Evolutionary conservation across 2,329 filamentous ascomycete genomes (phyloP).

Genomic region (Trichophyton equinum): DNA sequence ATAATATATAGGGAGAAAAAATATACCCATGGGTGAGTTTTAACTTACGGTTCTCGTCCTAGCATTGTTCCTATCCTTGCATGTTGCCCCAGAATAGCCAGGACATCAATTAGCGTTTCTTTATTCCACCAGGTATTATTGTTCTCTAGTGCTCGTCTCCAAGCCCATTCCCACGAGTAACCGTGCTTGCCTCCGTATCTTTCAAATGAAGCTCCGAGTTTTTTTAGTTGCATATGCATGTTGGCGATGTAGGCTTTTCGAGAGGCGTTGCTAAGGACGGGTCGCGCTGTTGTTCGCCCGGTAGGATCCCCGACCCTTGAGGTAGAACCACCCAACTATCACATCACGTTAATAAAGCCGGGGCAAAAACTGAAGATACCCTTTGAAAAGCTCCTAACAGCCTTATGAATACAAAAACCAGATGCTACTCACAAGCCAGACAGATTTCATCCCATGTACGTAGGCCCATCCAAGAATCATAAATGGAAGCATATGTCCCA

Average conservation of each 20-base stretch:
- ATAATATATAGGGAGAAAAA: neutral
- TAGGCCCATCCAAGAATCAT: conserved; percentile 41
- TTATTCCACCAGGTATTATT: conserved; percentile 75
- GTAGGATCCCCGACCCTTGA: conserved; percentile 37
- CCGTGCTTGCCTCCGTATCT: conserved; percentile 52
- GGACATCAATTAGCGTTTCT: conserved; percentile 58
- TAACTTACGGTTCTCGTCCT: conserved; percentile 66
- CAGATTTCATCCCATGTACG: conserved; percentile 35
- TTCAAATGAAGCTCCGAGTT: conserved; percentile 63
- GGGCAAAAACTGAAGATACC: neutral
- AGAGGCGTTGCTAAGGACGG: conserved; percentile 24
- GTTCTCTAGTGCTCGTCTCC: conserved; percentile 58
- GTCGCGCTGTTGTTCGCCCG: conserved; percentile 31
- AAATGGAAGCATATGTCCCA: conserved; percentile 40
- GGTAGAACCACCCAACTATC: conserved; percentile 36
- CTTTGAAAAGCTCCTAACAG: neutral
- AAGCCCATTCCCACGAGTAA: conserved; percentile 50
- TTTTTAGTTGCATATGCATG: conserved; percentile 41
- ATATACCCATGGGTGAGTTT: neutral
- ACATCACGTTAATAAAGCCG: neutral
- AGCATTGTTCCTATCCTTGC: conserved; percentile 79
- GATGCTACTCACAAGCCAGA: conserved; percentile 32
- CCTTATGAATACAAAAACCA: neutral
- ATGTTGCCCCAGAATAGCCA: conserved; percentile 58
- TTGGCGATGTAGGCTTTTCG: conserved; percentile 36